These are phyloP conservation scores for rapeseed (Brassica napus) DNA, from an alignment of 345 rosid species.

Conservation along the genomic window DNA sequence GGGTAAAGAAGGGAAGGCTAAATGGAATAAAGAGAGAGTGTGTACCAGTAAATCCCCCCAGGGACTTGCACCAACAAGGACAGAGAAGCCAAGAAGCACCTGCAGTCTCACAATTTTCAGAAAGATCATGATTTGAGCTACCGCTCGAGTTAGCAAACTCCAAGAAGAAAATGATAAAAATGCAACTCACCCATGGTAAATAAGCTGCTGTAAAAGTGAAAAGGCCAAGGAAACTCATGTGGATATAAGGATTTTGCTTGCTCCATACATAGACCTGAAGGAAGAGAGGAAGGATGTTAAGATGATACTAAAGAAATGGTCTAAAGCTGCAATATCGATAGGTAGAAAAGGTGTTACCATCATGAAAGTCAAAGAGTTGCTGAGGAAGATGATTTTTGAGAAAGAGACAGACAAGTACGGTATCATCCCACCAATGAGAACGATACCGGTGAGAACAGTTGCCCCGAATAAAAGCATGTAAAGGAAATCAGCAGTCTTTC, in stretches of 20 bases:
- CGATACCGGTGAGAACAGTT: constrained; percentile 78
- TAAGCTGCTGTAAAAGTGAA: constrained; percentile 96
- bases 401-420: constrained; percentile 89
- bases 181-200: constrained; percentile 84
- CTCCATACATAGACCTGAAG: constrained; percentile 97
- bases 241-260: constrained; percentile 95
- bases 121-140: background rate
- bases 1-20: background rate
- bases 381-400: constrained; percentile 89
- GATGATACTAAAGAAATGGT: background rate
- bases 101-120: constrained; percentile 25
- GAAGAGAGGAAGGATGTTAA: background rate
- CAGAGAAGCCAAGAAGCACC: constrained; percentile 96
- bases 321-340: background rate
- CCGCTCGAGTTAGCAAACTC: background rate
- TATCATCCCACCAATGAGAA: constrained; percentile 91
- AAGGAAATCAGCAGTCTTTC: constrained; percentile 96
- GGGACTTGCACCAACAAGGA: constrained; percentile 91
- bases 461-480: constrained; percentile 98
- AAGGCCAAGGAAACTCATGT: constrained; percentile 96
- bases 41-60: constrained; percentile 96
- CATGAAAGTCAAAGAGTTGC: constrained; percentile 99
- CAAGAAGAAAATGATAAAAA: background rate
- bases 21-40: background rate
- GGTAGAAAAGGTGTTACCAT: constrained; percentile 55